Conservation (phyloP, 306 rosid species). For the Sphenostylis stenocarpa region DNA sequence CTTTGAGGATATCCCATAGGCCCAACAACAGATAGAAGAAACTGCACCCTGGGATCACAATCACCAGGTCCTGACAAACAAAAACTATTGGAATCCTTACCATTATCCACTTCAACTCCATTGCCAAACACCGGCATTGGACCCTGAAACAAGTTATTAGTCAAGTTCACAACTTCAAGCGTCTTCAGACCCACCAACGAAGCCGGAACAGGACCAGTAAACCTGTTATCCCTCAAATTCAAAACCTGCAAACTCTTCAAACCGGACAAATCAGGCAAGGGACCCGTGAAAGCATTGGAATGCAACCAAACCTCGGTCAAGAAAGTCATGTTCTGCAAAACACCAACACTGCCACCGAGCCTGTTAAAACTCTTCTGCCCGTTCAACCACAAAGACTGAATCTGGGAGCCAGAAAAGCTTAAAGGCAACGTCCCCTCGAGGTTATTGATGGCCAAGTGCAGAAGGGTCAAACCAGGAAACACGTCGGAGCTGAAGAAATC, state of each 20-base stretch:
- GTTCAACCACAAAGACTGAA: constrained; percentile 80
- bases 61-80: constrained; percentile 59
- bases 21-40: constrained; percentile 55
- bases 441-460: constrained; percentile 72
- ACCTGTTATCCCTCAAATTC: constrained; percentile 72
- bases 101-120: constrained; percentile 64
- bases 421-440: constrained; percentile 64
- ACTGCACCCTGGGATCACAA: constrained; percentile 61
- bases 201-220: constrained; percentile 70
- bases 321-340: constrained; percentile 68
- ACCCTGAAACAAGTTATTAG: constrained; percentile 76
- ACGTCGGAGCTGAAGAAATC: constrained; percentile 47
- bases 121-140: constrained; percentile 56
- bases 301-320: constrained; percentile 83
- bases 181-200: constrained; percentile 59
- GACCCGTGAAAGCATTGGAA: constrained; percentile 61
- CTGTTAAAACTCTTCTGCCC: constrained; percentile 59
- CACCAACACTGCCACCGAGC: constrained; percentile 57
- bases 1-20: constrained; percentile 64
- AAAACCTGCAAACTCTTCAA: constrained; percentile 53
- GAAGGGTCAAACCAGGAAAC: constrained; percentile 53
- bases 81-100: constrained; percentile 60
- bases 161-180: constrained; percentile 63
- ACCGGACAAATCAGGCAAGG: constrained; percentile 66
- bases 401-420: constrained; percentile 49